Evolutionary conservation across 352 stramenopile species (phyloP).

Genomic region (Phytophthora capsici): DNA sequence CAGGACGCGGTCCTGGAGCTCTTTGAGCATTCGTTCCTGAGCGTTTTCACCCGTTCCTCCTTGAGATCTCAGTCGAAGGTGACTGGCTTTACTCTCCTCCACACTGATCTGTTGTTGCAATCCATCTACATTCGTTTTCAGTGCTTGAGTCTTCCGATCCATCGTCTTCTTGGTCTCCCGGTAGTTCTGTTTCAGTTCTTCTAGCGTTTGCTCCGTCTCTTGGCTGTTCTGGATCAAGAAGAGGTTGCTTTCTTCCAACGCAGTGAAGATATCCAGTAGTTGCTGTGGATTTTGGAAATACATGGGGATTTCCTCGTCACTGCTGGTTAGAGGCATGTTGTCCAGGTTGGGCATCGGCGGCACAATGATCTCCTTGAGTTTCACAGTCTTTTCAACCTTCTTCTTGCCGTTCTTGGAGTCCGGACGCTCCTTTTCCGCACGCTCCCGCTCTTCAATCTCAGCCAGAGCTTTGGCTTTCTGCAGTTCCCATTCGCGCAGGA

Average conservation of each 20-base stretch:
- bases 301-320: slow-evolving; percentile 94
- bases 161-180: slow-evolving; percentile 90
- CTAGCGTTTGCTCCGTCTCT: slow-evolving; percentile 94
- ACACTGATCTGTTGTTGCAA: slow-evolving; percentile 87
- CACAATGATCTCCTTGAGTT: slow-evolving; percentile 51
- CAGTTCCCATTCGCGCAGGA: slow-evolving; percentile 70
- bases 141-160: slow-evolving; percentile 84
- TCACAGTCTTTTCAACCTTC: slow-evolving; percentile 59
- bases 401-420: slow-evolving; percentile 62
- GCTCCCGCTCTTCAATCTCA: slow-evolving; percentile 76
- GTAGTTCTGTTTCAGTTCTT: slow-evolving; percentile 95
- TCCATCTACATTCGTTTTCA: slow-evolving; percentile 91
- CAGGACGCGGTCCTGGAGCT: slow-evolving; percentile 89
- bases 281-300: slow-evolving; percentile 95
- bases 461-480: slow-evolving; percentile 59
- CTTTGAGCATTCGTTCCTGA: slow-evolving; percentile 90
- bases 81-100: slow-evolving; percentile 86
- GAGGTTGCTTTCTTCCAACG: slow-evolving; percentile 95
- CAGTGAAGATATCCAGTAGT: slow-evolving; percentile 94
- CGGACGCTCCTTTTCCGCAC: slow-evolving; percentile 57
- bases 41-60: slow-evolving; percentile 83
- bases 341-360: slow-evolving; percentile 77
- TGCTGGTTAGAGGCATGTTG: slow-evolving; percentile 68
- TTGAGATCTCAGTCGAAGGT: slow-evolving; percentile 71
- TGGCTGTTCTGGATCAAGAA: slow-evolving; percentile 97